Conservation (phyloP, 148 eudicot species). For the Cornus florida region DNA sequence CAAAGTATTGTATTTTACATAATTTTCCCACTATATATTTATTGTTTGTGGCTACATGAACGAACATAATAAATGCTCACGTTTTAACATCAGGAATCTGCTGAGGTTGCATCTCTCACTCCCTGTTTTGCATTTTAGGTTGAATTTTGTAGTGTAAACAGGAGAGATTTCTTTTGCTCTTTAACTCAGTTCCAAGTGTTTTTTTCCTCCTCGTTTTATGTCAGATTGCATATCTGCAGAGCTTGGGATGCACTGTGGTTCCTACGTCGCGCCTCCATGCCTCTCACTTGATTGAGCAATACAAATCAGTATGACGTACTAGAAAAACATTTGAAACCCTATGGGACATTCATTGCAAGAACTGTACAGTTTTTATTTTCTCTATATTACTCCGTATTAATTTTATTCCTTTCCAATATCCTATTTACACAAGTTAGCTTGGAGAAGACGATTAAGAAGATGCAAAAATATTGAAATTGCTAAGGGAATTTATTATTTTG, state of each 20-base stretch:
- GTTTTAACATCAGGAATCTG: neutral
- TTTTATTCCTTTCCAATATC: neutral
- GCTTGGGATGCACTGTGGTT: slow-evolving; percentile 74
- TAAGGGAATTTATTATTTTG: too few relatives aligned
- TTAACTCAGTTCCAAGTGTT: too few relatives aligned
- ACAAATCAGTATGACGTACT: slow-evolving; percentile 52
- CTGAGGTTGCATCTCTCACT: too few relatives aligned
- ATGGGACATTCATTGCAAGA: neutral
- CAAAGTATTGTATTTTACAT: neutral
- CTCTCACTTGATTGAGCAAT: slow-evolving; percentile 77
- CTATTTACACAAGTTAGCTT: too few relatives aligned
- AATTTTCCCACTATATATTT: neutral
- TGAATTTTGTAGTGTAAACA: too few relatives aligned
- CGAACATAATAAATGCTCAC: too few relatives aligned
- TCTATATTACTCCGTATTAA: too few relatives aligned
- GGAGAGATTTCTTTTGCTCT: too few relatives aligned
- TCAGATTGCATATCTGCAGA: slow-evolving; percentile 74
- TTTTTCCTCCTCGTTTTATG: neutral
- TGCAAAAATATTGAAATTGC: too few relatives aligned
- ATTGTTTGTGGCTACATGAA: too few relatives aligned
- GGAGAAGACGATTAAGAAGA: too few relatives aligned
- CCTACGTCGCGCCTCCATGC: slow-evolving; percentile 89
- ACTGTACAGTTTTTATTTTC: neutral
- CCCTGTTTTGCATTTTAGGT: too few relatives aligned
- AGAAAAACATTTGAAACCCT: neutral